Evolutionary conservation across 2,329 filamentous ascomycete genomes (phyloP), one percentile per base, ranked within the genome.

Genomic region (Phaeosphaeria sp.): DNA sequence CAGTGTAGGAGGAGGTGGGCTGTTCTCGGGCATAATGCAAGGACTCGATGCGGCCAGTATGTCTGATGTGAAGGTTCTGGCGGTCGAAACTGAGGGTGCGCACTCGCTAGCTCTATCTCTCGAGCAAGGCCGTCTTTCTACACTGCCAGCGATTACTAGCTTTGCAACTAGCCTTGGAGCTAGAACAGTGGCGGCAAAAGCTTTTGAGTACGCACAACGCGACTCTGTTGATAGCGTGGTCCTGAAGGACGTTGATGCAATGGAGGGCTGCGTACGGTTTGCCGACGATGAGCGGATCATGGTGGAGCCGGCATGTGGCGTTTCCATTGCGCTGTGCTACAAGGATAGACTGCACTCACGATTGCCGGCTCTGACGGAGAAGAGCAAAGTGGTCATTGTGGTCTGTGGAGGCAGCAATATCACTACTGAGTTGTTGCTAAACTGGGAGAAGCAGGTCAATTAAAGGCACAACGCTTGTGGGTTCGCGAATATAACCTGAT

Each of bases 291-390:
- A 93, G 65, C 81, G 89, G 33, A 79, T 93, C 48, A 79, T 96
- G 49, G 91, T 96, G 2, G 93, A 97, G 80, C 82, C 88, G 42
- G 87, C 92, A 0, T 97, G 93, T 74, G 92, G 93, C 0, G 92
- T 93, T 2, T 89, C 87, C 46, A 75, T 96, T 17, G 90, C 89
- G 1, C 73, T 85, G 6, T 86, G 82, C 54, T 92, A 91, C 68
- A 84, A 84, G 27, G 86, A 84, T 0, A 77, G 84, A 43, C 71
- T 95, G 69, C 83, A 86, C 69, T 79, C 82, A 66, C 75, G 67
- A 7, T 53, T 86, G 18, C 63, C 64, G n/a, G 41, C 50, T 25
- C 22, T 70, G 48, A 77, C 91, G 0, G 85, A 88, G 46, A 81
- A 83, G 43, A 89, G 86, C 73, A 91, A 90, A 61, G 84, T 97